These are phyloP conservation scores for Russula emetica DNA, from an alignment of 768 basidiomycete species.

Conservation along the genomic window DNA sequence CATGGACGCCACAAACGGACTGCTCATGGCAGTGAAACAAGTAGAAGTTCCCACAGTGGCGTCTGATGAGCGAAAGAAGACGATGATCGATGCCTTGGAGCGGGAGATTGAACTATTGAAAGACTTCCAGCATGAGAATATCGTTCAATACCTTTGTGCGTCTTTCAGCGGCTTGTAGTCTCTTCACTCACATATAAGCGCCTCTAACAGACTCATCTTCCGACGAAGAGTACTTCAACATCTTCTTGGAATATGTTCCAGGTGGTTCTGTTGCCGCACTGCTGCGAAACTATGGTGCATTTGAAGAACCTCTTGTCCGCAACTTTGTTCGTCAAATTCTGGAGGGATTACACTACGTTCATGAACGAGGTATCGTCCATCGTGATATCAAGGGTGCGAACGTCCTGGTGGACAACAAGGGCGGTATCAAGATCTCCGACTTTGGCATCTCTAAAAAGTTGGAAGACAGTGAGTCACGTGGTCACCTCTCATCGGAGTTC, in stretches of 20 bases:
- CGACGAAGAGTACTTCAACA: conserved; percentile 87
- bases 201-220: conserved; percentile 77
- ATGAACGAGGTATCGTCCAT: conserved; percentile 92
- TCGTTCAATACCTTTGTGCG: conserved; percentile 96
- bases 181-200: conserved; percentile 5
- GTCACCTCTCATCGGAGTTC: not conserved
- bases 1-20: conserved; percentile 86
- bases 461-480: conserved; percentile 73
- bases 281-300: conserved; percentile 86
- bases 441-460: conserved; percentile 98
- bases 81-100: conserved; percentile 88
- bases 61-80: conserved; percentile 90
- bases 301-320: conserved; percentile 86
- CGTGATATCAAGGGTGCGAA: conserved; percentile 99
- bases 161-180: conserved; percentile 21
- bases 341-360: conserved; percentile 83
- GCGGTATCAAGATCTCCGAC: conserved; percentile 95
- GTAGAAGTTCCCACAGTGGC: conserved; percentile 84
- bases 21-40: conserved; percentile 97
- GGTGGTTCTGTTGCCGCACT: conserved; percentile 91
- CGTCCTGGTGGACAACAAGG: conserved; percentile 97
- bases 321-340: conserved; percentile 93
- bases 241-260: conserved; percentile 95
- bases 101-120: conserved; percentile 92
- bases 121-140: conserved; percentile 90